A percentile compares a stretch with the other conserved stretches of the same genome.
These are phyloP conservation scores for Lasiodiplodia gonubiensis DNA, from an alignment of 2,329 filamentous ascomycete species.

Conservation along the genomic window DNA sequence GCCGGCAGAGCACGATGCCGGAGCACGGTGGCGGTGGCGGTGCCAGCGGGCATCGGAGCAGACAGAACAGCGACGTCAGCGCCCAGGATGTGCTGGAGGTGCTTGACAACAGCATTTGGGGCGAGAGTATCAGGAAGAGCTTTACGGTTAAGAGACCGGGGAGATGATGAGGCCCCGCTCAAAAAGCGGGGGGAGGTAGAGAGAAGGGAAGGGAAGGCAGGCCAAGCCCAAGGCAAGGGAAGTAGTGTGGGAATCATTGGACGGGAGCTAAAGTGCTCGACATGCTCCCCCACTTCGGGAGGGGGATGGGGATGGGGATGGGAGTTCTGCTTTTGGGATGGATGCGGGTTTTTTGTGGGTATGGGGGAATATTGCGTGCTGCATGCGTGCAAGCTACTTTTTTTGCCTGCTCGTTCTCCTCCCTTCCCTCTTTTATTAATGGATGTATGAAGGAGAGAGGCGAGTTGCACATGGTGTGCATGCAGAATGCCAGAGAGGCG, in stretches of 20 bases:
- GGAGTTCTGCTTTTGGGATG: no score
- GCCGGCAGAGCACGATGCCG: conserved; percentile 29
- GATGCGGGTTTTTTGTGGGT: no score
- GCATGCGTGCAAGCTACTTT: no score
- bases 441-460: conserved; percentile 30
- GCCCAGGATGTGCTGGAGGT: conserved; percentile 81
- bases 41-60: conserved; percentile 53
- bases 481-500: background rate
- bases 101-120: conserved; percentile 89
- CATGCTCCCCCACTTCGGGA: background rate
- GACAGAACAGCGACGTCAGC: conserved; percentile 72
- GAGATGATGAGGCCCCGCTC: no score
- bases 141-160: conserved; percentile 65
- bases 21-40: background rate
- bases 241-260: background rate
- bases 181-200: no score
- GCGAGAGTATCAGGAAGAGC: conserved; percentile 87
- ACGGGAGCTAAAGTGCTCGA: conserved; percentile 3
- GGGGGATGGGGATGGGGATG: no score
- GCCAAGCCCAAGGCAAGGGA: background rate
- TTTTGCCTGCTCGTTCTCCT: background rate
- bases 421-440: conserved; percentile 26
- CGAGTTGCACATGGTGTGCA: no score
- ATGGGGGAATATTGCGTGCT: no score
- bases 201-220: no score